These are phyloP conservation scores for Eucalyptus brandiana DNA, from an alignment of 345 rosid species.

Conservation along the genomic window DNA sequence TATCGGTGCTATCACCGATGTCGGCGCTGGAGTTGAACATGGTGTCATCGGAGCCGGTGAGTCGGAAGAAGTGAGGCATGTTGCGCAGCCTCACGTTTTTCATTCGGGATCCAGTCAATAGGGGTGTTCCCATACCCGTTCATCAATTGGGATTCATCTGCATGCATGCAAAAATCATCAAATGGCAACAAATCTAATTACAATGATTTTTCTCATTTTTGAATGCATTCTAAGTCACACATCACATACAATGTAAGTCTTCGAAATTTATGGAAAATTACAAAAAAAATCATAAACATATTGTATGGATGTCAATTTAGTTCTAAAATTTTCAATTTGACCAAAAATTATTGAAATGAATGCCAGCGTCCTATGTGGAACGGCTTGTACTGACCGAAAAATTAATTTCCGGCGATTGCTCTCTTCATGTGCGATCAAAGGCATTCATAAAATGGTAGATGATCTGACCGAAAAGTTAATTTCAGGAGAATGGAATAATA, in stretches of 20 bases:
- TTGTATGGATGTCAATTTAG: neutral
- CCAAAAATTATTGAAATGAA: neutral
- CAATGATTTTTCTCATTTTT: neutral
- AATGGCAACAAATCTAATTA: neutral
- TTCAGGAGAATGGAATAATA: neutral
- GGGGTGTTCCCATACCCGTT: neutral
- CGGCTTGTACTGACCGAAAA: too few relatives aligned
- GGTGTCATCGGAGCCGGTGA: neutral
- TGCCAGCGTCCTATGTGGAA: neutral
- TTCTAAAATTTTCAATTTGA: rapidly evolving
- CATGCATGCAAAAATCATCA: neutral
- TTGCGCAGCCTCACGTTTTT: neutral
- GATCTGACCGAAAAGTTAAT: neutral
- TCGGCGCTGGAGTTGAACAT: neutral
- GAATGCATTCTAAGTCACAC: neutral
- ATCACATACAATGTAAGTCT: neutral
- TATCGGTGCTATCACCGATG: rapidly evolving
- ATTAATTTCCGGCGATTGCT: neutral
- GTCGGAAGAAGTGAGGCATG: neutral
- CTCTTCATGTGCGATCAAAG: neutral
- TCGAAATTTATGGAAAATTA: neutral
- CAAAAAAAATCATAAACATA: rapidly evolving
- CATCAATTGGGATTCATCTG: neutral
- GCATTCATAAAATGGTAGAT: neutral
- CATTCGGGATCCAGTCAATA: neutral